Conservation (phyloP, 139 green algal species). For the Tetradesmus lagerheimii region DNA sequence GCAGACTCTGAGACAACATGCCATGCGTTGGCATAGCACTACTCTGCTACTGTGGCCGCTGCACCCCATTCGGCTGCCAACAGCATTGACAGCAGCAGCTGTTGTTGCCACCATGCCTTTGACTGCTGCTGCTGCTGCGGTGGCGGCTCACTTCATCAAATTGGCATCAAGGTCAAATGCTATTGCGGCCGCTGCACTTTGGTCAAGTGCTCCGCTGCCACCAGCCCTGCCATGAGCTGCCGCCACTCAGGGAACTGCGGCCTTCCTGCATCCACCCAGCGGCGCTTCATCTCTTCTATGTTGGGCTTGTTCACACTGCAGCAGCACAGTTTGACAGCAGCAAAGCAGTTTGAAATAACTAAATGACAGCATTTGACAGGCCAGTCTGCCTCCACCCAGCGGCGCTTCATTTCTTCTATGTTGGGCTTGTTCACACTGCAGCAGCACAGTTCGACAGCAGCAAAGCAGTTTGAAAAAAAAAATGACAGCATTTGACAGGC, state of each 20-base stretch:
- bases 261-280: constrained; percentile 28
- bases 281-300: constrained; percentile 28
- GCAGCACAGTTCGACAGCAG: background rate
- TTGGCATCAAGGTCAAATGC: background rate
- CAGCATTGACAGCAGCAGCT: background rate
- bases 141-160: too few species aligned
- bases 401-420: constrained; percentile 27
- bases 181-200: constrained; percentile 6
- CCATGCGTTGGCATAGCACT: too few species aligned
- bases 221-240: constrained; percentile 20
- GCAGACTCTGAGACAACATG: too few species aligned
- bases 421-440: constrained; percentile 32
- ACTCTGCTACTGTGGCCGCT: background rate
- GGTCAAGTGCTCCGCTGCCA: constrained; percentile 24
- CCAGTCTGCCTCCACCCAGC: constrained; percentile 42
- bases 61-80: background rate
- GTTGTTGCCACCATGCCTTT: too few species aligned
- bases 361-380: too few species aligned
- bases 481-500: too few species aligned
- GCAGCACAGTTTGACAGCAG: background rate
- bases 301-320: constrained; percentile 32
- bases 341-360: background rate
- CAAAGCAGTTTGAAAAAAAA: background rate
- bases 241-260: constrained; percentile 38
- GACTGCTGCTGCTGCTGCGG: background rate